phyloP scores from a whole-genome alignment of 2,329 filamentous ascomycete genomes.

The Colletotrichum sp. region DNA sequence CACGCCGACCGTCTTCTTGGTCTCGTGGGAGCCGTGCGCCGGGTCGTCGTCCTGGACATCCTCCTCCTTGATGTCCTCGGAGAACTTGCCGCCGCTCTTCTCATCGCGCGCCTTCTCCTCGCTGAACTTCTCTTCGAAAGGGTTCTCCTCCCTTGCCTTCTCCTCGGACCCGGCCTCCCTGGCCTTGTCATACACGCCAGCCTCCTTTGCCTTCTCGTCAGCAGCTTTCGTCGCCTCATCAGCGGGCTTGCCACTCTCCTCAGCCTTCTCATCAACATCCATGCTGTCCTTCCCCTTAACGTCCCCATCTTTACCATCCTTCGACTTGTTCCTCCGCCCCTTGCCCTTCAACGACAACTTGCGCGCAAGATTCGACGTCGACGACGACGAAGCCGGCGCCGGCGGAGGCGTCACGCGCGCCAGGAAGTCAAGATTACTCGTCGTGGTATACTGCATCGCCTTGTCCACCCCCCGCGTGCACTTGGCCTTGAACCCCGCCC shows the following conservation, averaged over 20 bases:
- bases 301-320: not conserved
- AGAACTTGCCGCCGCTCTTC: not conserved
- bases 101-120: conserved; percentile 3
- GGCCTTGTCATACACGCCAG: not conserved
- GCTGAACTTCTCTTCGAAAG: not conserved
- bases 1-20: conserved; percentile 16
- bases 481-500: conserved; percentile 17
- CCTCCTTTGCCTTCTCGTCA: not conserved
- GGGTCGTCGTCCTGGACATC: conserved; percentile 1
- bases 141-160: not conserved
- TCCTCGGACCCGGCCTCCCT: not conserved
- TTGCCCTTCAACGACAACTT: conserved; percentile 1
- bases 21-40: conserved; percentile 8
- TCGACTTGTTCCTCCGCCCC: conserved; percentile 4
- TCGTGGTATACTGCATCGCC: conserved; percentile 18
- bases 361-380: not conserved
- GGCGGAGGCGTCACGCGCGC: conserved; percentile 6
- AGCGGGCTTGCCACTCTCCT: not conserved
- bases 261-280: not conserved
- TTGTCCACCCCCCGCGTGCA: conserved; percentile 11
- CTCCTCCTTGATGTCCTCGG: not conserved
- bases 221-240: not conserved
- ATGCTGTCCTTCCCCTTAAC: not conserved
- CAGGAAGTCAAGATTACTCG: conserved; percentile 13
- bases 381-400: not conserved